These are phyloP conservation scores for Hirsutella minnesotensis DNA, from an alignment of 2,329 filamentous ascomycete species.

Conservation along the genomic window DNA sequence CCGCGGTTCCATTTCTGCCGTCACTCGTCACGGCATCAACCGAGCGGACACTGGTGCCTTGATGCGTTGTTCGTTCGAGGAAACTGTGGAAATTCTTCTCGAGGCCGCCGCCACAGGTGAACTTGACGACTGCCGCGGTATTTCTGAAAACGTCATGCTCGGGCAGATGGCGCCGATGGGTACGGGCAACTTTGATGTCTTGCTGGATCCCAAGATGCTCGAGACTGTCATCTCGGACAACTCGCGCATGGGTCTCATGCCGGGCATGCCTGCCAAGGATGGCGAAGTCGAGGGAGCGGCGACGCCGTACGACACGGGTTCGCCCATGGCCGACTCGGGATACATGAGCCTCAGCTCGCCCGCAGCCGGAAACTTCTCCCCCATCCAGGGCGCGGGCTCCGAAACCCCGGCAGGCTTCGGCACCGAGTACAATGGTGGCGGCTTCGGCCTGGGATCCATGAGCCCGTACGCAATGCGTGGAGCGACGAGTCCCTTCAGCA, in stretches of 20 bases:
- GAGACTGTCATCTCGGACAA: conserved; percentile 92
- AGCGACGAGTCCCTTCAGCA: conserved; percentile 65
- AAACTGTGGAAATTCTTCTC: conserved; percentile 95
- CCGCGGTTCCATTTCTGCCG: conserved; percentile 83
- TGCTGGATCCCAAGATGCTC: conserved; percentile 89
- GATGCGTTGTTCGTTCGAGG: conserved; percentile 99
- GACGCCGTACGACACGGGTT: conserved; percentile 87
- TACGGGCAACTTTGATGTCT: conserved; percentile 89
- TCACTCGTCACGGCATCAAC: conserved; percentile 98
- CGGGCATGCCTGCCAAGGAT: conserved; percentile 66
- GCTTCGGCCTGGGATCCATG: conserved; percentile 35
- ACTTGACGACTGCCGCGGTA: conserved; percentile 92
- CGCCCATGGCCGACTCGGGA: conserved; percentile 63
- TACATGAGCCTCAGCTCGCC: conserved; percentile 53
- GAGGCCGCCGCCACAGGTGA: conserved; percentile 92
- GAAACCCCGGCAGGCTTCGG: conserved; percentile 56
- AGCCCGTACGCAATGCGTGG: conserved; percentile 54
- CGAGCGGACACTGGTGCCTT: conserved; percentile 92
- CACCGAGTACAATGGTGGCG: conserved; percentile 44
- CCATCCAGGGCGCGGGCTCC: conserved; percentile 64
- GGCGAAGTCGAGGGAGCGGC: conserved; percentile 69
- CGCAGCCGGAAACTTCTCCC: conserved; percentile 57
- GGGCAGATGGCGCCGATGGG: conserved; percentile 95
- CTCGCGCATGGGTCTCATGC: conserved; percentile 71
- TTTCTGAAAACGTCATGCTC: conserved; percentile 97